Conservation (phyloP, 768 basidiomycete species). For the Termitomyces sp. region DNA sequence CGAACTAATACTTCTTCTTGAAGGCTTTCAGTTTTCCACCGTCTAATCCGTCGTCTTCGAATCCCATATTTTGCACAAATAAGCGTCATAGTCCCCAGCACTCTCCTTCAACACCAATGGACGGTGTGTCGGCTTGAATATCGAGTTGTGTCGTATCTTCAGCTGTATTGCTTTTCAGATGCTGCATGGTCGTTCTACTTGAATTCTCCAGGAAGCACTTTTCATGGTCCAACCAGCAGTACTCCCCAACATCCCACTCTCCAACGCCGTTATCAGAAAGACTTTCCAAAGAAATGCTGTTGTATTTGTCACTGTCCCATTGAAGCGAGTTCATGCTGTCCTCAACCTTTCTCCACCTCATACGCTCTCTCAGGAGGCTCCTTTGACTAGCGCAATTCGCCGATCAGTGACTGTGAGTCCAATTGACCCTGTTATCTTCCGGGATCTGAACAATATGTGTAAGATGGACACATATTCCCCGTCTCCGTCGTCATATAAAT, state of each 20-base stretch:
- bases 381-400: not conserved
- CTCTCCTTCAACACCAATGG: not conserved
- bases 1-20: not conserved
- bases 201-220: not conserved
- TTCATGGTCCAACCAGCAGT: not conserved
- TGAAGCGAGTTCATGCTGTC: not conserved
- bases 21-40: conserved; percentile 10
- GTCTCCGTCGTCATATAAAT: not conserved
- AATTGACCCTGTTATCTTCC: not conserved
- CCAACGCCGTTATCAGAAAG: not conserved
- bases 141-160: not conserved
- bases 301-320: not conserved
- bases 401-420: not conserved
- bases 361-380: not conserved
- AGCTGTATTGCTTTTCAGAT: not conserved
- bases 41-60: not conserved
- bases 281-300: not conserved
- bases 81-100: not conserved
- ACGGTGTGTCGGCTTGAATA: not conserved
- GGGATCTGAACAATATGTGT: not conserved
- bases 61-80: conserved; percentile 3
- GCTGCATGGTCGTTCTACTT: not conserved
- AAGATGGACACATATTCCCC: not conserved
- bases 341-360: not conserved
- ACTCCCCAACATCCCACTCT: not conserved